Percentiles rank a stretch among this genome's conserved stretches.
Evolutionary conservation across 768 basidiomycete genomes (phyloP).

Genomic region (Leccinum variicolor): DNA sequence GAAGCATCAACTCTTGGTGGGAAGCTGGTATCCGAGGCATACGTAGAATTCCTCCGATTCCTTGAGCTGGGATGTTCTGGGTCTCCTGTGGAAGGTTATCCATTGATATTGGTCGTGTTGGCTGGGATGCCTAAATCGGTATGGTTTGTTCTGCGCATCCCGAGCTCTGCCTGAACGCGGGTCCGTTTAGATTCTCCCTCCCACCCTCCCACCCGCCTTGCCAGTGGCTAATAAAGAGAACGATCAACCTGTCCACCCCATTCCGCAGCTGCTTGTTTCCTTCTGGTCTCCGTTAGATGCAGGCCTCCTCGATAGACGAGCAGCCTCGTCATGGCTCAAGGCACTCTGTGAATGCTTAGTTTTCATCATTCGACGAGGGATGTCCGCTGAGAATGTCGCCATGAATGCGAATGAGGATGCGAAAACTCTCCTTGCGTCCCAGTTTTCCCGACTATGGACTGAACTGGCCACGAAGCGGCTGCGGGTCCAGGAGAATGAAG

Average conservation of each 20-base stretch:
- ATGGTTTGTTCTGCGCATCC: conserved; percentile 21
- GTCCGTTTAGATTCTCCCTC: conserved; percentile 18
- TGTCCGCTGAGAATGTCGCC: conserved; percentile 1
- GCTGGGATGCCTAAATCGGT: conserved; percentile 76
- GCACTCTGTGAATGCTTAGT: conserved; percentile 67
- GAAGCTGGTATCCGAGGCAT: conserved; percentile 41
- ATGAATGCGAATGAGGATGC: conserved; percentile 2
- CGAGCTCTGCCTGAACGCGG: background rate
- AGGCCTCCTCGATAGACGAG: conserved; percentile 22
- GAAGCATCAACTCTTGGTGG: background rate
- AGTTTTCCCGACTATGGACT: conserved; percentile 48
- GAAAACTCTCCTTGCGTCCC: conserved; percentile 38
- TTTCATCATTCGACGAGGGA: conserved; percentile 44
- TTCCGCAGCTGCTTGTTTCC: conserved; percentile 60
- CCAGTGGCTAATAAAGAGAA: background rate
- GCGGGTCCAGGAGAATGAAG: conserved; percentile 43
- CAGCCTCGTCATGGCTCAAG: conserved; percentile 58
- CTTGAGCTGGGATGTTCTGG: conserved; percentile 78
- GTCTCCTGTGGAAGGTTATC: conserved; percentile 76
- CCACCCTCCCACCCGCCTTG: conserved; percentile 10
- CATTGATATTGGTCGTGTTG: conserved; percentile 72
- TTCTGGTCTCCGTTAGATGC: conserved; percentile 80
- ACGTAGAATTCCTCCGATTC: conserved; percentile 74
- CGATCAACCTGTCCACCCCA: conserved; percentile 17
- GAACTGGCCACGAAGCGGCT: conserved; percentile 42